phyloP scores from a whole-genome alignment of 805 yeast species.

The Candida boidinii region DNA sequence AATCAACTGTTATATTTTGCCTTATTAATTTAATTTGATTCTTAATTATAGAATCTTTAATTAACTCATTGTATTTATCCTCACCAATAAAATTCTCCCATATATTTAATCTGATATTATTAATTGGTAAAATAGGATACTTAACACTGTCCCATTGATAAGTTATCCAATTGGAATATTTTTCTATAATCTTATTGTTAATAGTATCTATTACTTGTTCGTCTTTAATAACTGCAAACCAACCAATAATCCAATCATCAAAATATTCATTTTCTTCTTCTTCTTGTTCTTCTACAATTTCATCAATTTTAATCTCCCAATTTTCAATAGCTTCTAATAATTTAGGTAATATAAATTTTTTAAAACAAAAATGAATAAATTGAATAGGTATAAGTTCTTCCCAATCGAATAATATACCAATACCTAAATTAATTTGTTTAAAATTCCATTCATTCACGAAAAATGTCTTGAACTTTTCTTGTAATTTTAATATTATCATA shows the following conservation, averaged over 20 bases:
- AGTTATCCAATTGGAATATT: constrained; percentile 14
- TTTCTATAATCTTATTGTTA: constrained; percentile 6
- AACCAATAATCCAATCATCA: constrained; percentile 18
- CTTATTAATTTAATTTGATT: constrained; percentile 39
- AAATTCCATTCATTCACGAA: constrained; percentile 29
- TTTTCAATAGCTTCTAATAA: constrained; percentile 23
- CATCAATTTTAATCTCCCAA: constrained; percentile 31
- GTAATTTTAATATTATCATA: constrained; percentile 27
- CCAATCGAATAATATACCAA: constrained; percentile 31
- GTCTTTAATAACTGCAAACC: constrained; percentile 14
- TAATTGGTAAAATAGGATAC: constrained; percentile 2
- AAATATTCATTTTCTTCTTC: constrained; percentile 8
- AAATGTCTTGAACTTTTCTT: constrained; percentile 20
- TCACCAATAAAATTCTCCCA: constrained; percentile 27
- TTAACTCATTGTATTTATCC: constrained; percentile 8
- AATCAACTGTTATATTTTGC: no score
- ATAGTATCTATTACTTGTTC: constrained; percentile 6
- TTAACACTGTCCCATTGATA: constrained; percentile 11
- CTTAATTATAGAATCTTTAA: constrained; percentile 34
- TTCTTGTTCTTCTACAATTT: no score
- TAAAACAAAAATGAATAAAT: constrained; percentile 20
- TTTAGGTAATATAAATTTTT: constrained; percentile 28
- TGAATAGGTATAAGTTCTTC: constrained; percentile 23
- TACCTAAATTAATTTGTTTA: constrained; percentile 28
- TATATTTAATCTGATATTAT: constrained; percentile 13